Conservation (phyloP, 371 early-diverging fungal species). For the Nematocida ausubeli region DNA sequence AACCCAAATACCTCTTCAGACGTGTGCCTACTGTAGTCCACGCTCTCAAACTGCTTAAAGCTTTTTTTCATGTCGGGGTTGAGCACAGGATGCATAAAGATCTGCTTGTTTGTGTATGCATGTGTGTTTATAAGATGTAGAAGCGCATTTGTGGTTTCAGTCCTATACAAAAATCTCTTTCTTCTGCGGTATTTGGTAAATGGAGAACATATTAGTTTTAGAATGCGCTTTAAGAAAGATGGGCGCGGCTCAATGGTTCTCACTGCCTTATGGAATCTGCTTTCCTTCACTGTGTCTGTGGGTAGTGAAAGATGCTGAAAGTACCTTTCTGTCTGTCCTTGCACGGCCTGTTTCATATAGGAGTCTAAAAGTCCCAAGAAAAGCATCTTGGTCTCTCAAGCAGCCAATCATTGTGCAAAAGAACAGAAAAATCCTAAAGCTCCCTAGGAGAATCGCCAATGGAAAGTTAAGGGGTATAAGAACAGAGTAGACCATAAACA, state of each 20-base stretch:
- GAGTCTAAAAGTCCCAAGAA: background rate
- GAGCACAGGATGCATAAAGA: background rate
- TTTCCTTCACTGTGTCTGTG: background rate
- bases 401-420: conserved; percentile 8
- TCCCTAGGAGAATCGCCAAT: conserved; percentile 27
- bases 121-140: background rate
- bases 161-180: background rate
- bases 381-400: background rate
- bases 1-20: background rate
- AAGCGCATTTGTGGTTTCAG: background rate
- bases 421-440: background rate
- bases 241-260: background rate
- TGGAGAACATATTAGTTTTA: background rate
- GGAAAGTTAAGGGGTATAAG: conserved; percentile 28
- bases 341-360: conserved; percentile 9
- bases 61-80: background rate
- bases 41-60: conserved; percentile 6
- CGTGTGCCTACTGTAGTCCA: conserved; percentile 1
- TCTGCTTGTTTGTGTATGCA: background rate
- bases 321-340: background rate
- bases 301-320: background rate
- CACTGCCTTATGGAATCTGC: background rate
- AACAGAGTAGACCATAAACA: conserved; percentile 23
- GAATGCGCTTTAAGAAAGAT: background rate
- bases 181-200: background rate